Percentiles rank a stretch among this genome's conserved stretches.
These are phyloP conservation scores for Jatropha podagrica DNA, from an alignment of 441 rosid species.

Conservation along the genomic window DNA sequence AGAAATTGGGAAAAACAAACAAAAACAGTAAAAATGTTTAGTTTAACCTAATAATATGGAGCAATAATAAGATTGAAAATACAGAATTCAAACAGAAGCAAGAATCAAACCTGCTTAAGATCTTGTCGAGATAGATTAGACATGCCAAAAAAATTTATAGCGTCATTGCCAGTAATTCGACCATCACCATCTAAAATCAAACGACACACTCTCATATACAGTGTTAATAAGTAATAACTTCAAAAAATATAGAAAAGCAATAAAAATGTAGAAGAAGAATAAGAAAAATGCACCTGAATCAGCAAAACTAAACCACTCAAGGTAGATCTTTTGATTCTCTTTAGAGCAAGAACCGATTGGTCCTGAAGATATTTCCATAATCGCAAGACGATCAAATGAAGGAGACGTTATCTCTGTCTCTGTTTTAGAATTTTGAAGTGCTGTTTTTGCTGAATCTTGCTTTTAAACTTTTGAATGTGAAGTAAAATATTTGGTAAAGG, in stretches of 20 bases:
- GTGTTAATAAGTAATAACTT: neutral
- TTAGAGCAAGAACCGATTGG: conserved; percentile 71
- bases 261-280: neutral
- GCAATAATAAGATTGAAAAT: neutral
- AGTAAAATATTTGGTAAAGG: neutral
- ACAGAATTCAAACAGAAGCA: neutral
- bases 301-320: conserved; percentile 74
- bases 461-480: conserved; percentile 2
- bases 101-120: conserved; percentile 69
- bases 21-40: neutral
- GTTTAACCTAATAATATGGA: neutral
- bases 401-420: neutral
- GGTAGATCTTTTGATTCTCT: conserved; percentile 70
- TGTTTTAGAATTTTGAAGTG: neutral
- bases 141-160: conserved; percentile 78
- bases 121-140: conserved; percentile 72
- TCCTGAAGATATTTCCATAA: conserved; percentile 72
- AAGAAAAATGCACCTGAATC: conserved; percentile 62
- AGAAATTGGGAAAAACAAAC: neutral
- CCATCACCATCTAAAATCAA: conserved; percentile 66
- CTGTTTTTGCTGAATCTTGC: too few relatives aligned
- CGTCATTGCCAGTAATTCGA: conserved; percentile 85
- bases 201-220: neutral
- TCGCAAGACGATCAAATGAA: neutral
- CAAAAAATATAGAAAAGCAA: neutral